phyloP scores from a whole-genome alignment of 106 monocot species.

The Agapanthus africanus region DNA sequence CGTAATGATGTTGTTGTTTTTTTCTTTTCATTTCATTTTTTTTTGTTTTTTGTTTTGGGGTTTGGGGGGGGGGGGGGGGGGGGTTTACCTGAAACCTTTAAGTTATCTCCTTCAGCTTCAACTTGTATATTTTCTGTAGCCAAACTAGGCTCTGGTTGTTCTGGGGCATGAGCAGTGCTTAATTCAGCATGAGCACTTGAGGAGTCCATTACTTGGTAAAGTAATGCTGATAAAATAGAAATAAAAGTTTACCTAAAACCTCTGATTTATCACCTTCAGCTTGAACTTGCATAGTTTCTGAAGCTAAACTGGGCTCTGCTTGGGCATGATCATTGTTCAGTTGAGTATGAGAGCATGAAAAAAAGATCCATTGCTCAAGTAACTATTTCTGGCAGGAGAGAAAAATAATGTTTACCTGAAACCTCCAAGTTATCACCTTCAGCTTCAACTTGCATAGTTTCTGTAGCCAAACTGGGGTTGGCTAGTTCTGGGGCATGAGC shows the following conservation, averaged over 20 bases:
- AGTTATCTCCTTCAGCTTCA: not conserved
- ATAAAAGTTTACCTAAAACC: not conserved
- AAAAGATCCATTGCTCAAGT: not conserved
- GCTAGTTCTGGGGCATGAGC: too few relatives aligned
- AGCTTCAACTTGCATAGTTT: too few relatives aligned
- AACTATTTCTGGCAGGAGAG: not conserved
- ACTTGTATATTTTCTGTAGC: not conserved
- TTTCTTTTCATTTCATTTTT: too few relatives aligned
- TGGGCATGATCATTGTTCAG: too few relatives aligned
- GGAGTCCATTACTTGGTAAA: not conserved
- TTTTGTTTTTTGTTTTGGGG: too few relatives aligned
- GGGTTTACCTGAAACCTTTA: conserved; percentile 1
- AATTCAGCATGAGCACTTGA: not conserved
- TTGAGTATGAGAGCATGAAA: too few relatives aligned
- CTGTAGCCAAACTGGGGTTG: too few relatives aligned
- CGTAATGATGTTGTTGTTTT: too few relatives aligned
- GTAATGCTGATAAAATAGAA: not conserved
- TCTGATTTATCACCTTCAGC: not conserved
- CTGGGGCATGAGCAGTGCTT: not conserved
- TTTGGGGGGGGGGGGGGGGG: too few relatives aligned
- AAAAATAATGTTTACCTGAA: too few relatives aligned
- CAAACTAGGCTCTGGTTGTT: not conserved
- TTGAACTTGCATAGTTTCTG: not conserved
- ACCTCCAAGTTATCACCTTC: not conserved
- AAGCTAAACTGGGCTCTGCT: not conserved